Evolutionary conservation across 2,329 filamentous ascomycete species (phyloP).

Genomic region (Cladophialophora yegresii): DNA sequence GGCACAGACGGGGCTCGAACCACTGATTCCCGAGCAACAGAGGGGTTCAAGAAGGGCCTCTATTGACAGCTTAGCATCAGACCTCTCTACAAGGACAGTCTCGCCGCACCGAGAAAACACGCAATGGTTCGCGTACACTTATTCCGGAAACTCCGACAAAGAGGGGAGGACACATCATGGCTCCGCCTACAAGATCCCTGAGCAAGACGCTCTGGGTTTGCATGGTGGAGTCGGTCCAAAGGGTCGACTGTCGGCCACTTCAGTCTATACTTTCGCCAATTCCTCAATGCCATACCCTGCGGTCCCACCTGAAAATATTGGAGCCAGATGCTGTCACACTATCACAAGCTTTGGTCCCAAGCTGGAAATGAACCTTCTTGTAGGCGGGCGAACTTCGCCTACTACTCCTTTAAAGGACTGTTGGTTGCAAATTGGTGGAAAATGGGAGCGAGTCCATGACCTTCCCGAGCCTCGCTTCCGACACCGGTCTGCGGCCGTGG

Average conservation of each 20-base stretch:
- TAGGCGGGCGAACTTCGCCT: constrained; percentile 79
- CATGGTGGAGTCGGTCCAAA: constrained; percentile 50
- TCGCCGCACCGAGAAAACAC: constrained; percentile 30
- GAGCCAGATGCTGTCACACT: constrained; percentile 70
- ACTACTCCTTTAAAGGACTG: constrained; percentile 68
- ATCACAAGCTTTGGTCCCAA: constrained; percentile 64
- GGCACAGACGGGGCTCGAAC: constrained; percentile 35
- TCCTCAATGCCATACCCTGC: constrained; percentile 51
- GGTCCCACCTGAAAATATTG: constrained; percentile 46
- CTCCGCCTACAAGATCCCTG: constrained; percentile 50
- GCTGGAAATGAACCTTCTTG: constrained; percentile 60
- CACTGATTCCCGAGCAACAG: constrained; percentile 30
- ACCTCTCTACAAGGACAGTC: constrained; percentile 36
- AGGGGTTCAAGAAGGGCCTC: constrained; percentile 32
- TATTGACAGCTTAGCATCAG: constrained; percentile 33
- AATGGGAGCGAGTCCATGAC: constrained; percentile 66
- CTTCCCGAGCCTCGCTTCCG: constrained; percentile 74
- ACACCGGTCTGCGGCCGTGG: constrained; percentile 63
- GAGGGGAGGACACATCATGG: constrained; percentile 63
- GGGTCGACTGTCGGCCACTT: constrained; percentile 51
- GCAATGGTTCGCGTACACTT: constrained; percentile 39
- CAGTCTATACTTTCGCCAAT: constrained; percentile 52
- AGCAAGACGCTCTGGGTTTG: constrained; percentile 41
- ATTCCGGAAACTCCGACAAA: constrained; percentile 44
- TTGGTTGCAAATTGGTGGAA: constrained; percentile 67